These are phyloP conservation scores for Aspergillus leporis DNA, from an alignment of 495 filamentous ascomycete genomes.

Conservation along the genomic window DNA sequence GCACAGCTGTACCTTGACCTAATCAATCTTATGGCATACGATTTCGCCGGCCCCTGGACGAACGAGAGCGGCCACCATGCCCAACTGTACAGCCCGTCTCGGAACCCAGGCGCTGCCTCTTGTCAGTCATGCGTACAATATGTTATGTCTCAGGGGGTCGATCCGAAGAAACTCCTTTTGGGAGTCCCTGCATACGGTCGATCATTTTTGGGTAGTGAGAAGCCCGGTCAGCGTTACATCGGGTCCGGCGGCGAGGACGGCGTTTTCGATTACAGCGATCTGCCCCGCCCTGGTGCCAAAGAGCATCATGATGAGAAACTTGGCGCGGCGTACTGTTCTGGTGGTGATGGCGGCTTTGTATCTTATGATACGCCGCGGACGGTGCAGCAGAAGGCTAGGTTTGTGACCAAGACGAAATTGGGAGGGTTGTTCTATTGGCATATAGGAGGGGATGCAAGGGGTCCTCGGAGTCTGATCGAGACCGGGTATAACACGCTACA, in stretches of 20 bases:
- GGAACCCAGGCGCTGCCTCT: slow-evolving; percentile 53
- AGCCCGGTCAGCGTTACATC: slow-evolving; percentile 62
- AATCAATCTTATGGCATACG: slow-evolving; percentile 84
- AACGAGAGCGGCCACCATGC: slow-evolving; percentile 72
- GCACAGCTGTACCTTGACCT: slow-evolving; percentile 70
- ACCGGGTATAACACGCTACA: slow-evolving; percentile 74
- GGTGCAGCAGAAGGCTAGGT: slow-evolving; percentile 82
- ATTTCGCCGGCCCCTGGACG: slow-evolving; percentile 83
- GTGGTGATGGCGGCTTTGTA: slow-evolving; percentile 82
- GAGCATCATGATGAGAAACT: slow-evolving; percentile 68
- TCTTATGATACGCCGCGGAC: slow-evolving; percentile 84
- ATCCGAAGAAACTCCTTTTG: slow-evolving; percentile 71
- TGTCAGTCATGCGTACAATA: slow-evolving; percentile 67
- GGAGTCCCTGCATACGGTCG: slow-evolving; percentile 81
- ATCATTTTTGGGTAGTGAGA: slow-evolving; percentile 69
- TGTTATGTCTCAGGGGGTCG: slow-evolving; percentile 65
- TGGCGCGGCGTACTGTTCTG: slow-evolving; percentile 75
- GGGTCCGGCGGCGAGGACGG: slow-evolving; percentile 75
- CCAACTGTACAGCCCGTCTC: slow-evolving; percentile 66
- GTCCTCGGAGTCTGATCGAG: slow-evolving; percentile 69
- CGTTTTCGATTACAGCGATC: slow-evolving; percentile 76
- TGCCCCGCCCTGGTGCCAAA: slow-evolving; percentile 69
- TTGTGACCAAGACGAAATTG: slow-evolving; percentile 71
- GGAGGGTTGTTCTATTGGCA: slow-evolving; percentile 93
- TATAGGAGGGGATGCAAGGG: slow-evolving; percentile 73